Evolutionary conservation across 495 filamentous ascomycete species (phyloP).

Genomic region (Filosporella fistucella): DNA sequence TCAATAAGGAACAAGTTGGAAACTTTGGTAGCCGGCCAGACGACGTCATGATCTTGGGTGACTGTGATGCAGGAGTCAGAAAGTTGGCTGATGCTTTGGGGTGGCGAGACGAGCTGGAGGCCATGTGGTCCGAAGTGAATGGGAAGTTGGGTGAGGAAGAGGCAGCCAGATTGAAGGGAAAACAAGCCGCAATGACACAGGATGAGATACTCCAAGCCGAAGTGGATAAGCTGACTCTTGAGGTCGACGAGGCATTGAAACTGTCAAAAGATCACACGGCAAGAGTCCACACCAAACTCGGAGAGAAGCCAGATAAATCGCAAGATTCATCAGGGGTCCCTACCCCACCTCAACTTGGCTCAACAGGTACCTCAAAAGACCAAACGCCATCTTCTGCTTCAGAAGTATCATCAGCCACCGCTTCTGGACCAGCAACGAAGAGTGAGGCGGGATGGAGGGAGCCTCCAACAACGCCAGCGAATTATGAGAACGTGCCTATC

Average conservation of each 20-base stretch:
- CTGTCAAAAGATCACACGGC: conserved; percentile 41
- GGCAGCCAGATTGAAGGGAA: conserved; percentile 20
- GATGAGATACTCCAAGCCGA: conserved; percentile 54
- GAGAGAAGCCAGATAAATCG: conserved; percentile 4
- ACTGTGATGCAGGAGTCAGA: conserved; percentile 81
- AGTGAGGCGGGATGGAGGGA: background rate
- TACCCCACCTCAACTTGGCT: too few relatives aligned
- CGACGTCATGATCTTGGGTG: conserved; percentile 69
- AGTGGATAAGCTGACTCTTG: conserved; percentile 46
- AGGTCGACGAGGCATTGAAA: conserved; percentile 46
- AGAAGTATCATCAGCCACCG: background rate
- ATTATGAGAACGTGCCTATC: conserved; percentile 1
- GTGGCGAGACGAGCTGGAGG: conserved; percentile 83
- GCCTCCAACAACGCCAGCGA: conserved; percentile 7
- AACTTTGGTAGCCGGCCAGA: conserved; percentile 69
- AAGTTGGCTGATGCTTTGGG: conserved; percentile 77
- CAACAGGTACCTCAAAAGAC: background rate
- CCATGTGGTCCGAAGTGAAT: conserved; percentile 55
- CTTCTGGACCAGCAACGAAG: background rate
- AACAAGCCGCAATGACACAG: conserved; percentile 24
- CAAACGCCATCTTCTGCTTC: background rate
- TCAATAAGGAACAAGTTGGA: conserved; percentile 86
- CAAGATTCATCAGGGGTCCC: background rate
- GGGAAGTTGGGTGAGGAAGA: conserved; percentile 32
- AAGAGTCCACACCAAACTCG: conserved; percentile 34